Evolutionary conservation across 768 basidiomycete genomes (phyloP).

Genomic region (Candolleomyces aberdarensis): DNA sequence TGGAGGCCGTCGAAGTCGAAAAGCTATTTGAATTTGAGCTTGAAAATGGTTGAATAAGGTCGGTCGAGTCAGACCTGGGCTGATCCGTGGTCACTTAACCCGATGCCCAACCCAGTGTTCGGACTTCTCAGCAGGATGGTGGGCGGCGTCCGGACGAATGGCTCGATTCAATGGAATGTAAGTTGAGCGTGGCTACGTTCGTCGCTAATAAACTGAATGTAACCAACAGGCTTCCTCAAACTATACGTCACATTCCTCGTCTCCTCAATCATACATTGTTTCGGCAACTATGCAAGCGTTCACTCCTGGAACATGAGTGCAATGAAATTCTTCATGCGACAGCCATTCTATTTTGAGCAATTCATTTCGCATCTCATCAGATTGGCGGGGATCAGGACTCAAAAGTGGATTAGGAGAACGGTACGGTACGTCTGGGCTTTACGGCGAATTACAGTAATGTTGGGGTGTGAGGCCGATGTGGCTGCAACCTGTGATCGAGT

Average conservation of each 20-base stretch:
- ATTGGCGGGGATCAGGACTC: neutral
- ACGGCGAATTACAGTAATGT: conserved; percentile 5
- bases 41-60: no score
- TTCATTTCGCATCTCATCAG: conserved; percentile 12
- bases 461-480: conserved; percentile 7
- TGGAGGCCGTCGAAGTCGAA: no score
- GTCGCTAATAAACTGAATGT: conserved; percentile 8
- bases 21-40: no score
- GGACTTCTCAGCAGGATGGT: no score
- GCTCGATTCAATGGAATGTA: no score
- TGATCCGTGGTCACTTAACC: no score
- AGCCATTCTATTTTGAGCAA: conserved; percentile 26
- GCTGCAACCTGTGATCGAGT: conserved; percentile 8
- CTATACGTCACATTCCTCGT: conserved; percentile 22
- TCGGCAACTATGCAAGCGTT: conserved; percentile 26
- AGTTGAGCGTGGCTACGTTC: no score
- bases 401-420: neutral
- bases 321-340: conserved; percentile 26
- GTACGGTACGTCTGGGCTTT: conserved; percentile 11
- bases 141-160: no score
- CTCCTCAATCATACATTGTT: conserved; percentile 27
- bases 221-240: conserved; percentile 3
- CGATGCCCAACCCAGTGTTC: no score
- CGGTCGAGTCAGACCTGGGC: no score
- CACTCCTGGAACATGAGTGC: conserved; percentile 16